Conservation (phyloP, 2,329 filamentous ascomycete genomes). For the Talaromyces sp. region DNA sequence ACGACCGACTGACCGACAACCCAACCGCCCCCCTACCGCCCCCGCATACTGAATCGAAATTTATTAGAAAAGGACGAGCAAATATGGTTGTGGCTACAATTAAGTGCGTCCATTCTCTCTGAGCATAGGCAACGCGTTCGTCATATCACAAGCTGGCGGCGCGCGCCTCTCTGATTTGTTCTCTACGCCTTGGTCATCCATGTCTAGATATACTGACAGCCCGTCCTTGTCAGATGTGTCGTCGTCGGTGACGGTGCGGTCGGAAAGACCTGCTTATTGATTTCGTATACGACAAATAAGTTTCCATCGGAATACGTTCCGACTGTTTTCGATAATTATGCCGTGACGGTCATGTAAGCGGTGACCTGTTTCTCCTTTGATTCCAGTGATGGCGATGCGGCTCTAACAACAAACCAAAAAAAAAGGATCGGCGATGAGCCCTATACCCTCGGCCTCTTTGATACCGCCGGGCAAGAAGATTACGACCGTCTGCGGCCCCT, state of each 20-base stretch:
- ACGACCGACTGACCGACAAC: not conserved
- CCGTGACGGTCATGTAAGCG: conserved; percentile 97
- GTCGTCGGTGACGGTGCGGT: conserved; percentile 99
- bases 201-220: conserved; percentile 3
- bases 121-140: not conserved
- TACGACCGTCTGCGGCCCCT: conserved; percentile 94
- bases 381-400: not conserved
- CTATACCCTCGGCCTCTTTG: conserved; percentile 93
- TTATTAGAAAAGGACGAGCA: not conserved
- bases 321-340: conserved; percentile 99
- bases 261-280: conserved; percentile 97
- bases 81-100: conserved; percentile 59
- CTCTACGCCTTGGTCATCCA: too few relatives aligned
- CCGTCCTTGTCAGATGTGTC: conserved; percentile 67
- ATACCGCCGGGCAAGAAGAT: conserved; percentile 99
- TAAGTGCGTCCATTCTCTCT: conserved; percentile 47
- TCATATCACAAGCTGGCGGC: not conserved
- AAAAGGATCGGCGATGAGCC: conserved; percentile 96
- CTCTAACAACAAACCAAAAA: not conserved
- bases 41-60: not conserved
- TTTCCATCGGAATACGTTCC: conserved; percentile 99
- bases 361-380: too few relatives aligned
- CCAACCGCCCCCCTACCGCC: not conserved
- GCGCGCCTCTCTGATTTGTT: not conserved
- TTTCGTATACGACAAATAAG: conserved; percentile 99